phyloP scores from a whole-genome alignment of 768 basidiomycete genomes.

The Piloderma croceum region DNA sequence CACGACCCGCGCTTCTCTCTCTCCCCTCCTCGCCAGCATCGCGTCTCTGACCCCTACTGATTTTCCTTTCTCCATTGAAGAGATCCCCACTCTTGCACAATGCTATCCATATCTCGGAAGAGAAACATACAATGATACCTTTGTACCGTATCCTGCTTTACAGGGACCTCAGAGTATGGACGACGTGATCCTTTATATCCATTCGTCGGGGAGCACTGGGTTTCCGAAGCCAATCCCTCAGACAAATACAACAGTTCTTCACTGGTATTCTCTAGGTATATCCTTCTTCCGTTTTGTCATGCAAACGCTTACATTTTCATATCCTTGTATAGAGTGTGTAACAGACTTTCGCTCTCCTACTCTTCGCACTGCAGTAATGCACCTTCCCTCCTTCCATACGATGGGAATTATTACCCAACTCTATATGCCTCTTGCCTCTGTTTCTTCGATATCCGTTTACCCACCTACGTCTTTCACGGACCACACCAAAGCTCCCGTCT shows the following conservation, averaged over 20 bases:
- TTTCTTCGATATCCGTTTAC: constrained; percentile 18
- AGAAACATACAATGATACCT: constrained; percentile 26
- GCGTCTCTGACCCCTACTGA: constrained; percentile 1
- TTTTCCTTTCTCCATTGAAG: constrained; percentile 8
- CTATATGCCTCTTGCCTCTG: constrained; percentile 12
- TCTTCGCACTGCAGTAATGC: constrained; percentile 17
- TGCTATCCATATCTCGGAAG: constrained; percentile 37
- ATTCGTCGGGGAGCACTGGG: constrained; percentile 4
- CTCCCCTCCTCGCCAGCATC: constrained; percentile 9
- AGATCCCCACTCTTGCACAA: constrained; percentile 1
- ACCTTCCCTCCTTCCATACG: constrained; percentile 23
- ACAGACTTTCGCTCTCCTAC: constrained; percentile 13
- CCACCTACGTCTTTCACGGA: constrained; percentile 16
- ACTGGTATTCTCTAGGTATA: neutral
- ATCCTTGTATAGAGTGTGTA: constrained; percentile 1
- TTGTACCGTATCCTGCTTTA: constrained; percentile 25
- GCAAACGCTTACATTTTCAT: neutral
- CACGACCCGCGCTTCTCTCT: constrained; percentile 7
- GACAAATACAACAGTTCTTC: neutral
- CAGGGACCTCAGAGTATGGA: no score
- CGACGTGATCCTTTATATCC: constrained; percentile 8
- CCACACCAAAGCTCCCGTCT: constrained; percentile 11
- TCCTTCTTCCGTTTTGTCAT: neutral
- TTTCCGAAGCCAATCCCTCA: constrained; percentile 14
- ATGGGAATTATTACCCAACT: constrained; percentile 16